phyloP scores from a whole-genome alignment of 2,329 filamentous ascomycete genomes.

The Chrysoporthe deuterocubensis region DNA sequence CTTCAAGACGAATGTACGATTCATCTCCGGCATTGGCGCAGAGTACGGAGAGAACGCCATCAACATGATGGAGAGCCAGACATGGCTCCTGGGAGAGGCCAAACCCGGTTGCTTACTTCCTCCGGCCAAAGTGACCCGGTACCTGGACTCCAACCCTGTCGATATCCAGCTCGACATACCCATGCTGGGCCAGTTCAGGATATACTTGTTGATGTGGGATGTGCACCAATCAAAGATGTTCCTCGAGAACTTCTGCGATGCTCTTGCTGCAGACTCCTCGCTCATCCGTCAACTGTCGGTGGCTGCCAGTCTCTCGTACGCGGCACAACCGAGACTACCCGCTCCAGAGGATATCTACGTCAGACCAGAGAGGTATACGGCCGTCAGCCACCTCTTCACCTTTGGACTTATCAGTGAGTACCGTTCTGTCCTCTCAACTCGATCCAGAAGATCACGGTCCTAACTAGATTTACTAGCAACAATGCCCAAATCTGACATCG shows the following conservation, averaged over 20 bases:
- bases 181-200: constrained; percentile 75
- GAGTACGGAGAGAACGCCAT: constrained; percentile 58
- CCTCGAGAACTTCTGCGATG: constrained; percentile 61
- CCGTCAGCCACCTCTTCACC: constrained; percentile 71
- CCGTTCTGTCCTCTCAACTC: neutral
- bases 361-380: constrained; percentile 69
- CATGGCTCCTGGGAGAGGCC: constrained; percentile 51
- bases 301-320: constrained; percentile 65
- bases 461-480: constrained; percentile 46
- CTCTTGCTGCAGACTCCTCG: constrained; percentile 54
- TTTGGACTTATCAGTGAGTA: constrained; percentile 68
- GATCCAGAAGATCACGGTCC: constrained; percentile 28
- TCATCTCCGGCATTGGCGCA: constrained; percentile 69
- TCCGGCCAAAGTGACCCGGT: constrained; percentile 73
- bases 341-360: constrained; percentile 68
- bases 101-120: constrained; percentile 61
- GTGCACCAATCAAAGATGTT: constrained; percentile 60
- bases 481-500: constrained; percentile 65
- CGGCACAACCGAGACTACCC: constrained; percentile 57
- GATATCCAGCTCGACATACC: constrained; percentile 80
- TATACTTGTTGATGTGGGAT: constrained; percentile 72
- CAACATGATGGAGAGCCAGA: constrained; percentile 49
- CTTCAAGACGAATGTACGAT: constrained; percentile 68
- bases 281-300: constrained; percentile 64
- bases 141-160: constrained; percentile 77